Percentiles rank a stretch among this genome's conserved stretches.
Conservation (phyloP, 805 yeast genomes). For the Citeromyces matritensis region DNA sequence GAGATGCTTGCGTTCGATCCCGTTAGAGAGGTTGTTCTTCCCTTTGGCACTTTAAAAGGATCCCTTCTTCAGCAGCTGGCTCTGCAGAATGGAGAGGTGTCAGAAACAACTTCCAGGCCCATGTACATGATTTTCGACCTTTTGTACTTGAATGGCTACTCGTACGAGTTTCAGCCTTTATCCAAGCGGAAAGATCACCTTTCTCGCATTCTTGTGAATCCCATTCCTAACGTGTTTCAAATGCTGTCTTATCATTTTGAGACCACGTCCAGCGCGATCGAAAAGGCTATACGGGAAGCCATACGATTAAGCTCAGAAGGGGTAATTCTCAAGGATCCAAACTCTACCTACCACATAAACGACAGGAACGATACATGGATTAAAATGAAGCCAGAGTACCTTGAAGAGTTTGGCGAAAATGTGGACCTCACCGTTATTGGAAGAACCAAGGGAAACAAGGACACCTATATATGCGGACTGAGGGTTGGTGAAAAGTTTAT, state of each 20-base stretch:
- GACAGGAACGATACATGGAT: constrained; percentile 55
- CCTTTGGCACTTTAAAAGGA: constrained; percentile 69
- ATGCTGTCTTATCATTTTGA: constrained; percentile 25
- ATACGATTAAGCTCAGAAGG: constrained; percentile 67
- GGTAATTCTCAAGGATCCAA: constrained; percentile 53
- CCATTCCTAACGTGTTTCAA: constrained; percentile 33
- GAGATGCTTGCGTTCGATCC: constrained; percentile 88
- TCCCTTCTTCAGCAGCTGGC: constrained; percentile 42
- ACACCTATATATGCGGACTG: constrained; percentile 63
- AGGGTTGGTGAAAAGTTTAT: constrained; percentile 21
- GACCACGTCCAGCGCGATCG: constrained; percentile 33
- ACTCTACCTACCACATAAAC: constrained; percentile 44
- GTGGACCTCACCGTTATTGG: constrained; percentile 75
- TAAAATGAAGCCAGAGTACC: constrained; percentile 83
- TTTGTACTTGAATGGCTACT: constrained; percentile 49
- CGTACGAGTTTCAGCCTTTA: constrained; percentile 41
- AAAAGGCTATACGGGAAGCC: constrained; percentile 36
- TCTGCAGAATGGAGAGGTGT: constrained; percentile 13
- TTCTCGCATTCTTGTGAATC: constrained; percentile 21
- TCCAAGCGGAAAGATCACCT: constrained; percentile 40
- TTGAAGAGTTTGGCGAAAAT: constrained; percentile 76
- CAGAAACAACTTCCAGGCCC: constrained; percentile 17
- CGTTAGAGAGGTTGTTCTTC: constrained; percentile 35
- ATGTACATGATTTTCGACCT: constrained; percentile 66
- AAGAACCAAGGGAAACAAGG: constrained; percentile 55